Percentiles rank a stretch among this genome's conserved stretches.
Evolutionary conservation across 345 rosid genomes (phyloP).

Genomic region (Moringa oleifera): DNA sequence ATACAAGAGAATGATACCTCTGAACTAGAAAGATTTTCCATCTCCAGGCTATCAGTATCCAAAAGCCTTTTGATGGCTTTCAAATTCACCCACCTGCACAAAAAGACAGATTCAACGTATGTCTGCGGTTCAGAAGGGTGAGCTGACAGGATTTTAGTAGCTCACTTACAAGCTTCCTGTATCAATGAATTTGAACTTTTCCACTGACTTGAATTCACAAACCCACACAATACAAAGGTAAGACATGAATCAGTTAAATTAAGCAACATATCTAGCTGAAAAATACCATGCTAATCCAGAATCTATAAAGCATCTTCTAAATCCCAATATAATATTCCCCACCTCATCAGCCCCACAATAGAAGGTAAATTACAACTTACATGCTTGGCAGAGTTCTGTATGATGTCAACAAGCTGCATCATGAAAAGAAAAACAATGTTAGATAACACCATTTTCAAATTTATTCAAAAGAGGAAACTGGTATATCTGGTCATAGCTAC

Average conservation of each 20-base stretch:
- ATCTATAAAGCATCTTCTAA: neutral
- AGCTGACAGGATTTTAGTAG: slow-evolving; percentile 1
- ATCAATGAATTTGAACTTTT: slow-evolving; percentile 41
- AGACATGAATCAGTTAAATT: slow-evolving; percentile 10
- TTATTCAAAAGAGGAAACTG: neutral
- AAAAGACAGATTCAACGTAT: slow-evolving; percentile 14
- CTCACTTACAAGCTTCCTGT: slow-evolving; percentile 48
- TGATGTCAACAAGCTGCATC: slow-evolving; percentile 40
- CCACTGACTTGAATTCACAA: slow-evolving; percentile 24
- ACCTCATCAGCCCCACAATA: neutral
- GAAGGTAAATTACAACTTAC: slow-evolving; percentile 23
- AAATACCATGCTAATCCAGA: slow-evolving; percentile 5
- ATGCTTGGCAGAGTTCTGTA: slow-evolving; percentile 19
- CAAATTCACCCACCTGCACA: slow-evolving; percentile 48
- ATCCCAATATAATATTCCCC: neutral
- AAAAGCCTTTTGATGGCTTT: slow-evolving; percentile 43
- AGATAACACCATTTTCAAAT: slow-evolving; percentile 1
- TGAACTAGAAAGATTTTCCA: slow-evolving; percentile 20
- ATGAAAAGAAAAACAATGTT: slow-evolving; percentile 11
- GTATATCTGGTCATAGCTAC: neutral
- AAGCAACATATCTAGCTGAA: slow-evolving; percentile 1
- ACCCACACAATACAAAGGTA: slow-evolving; percentile 16
- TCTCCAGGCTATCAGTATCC: slow-evolving; percentile 31
- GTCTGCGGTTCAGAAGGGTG: neutral
- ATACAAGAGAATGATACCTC: slow-evolving; percentile 25